These are phyloP conservation scores for Bonia amplexicaulis DNA, from an alignment of 176 grass and related monocot species.

Conservation along the genomic window DNA sequence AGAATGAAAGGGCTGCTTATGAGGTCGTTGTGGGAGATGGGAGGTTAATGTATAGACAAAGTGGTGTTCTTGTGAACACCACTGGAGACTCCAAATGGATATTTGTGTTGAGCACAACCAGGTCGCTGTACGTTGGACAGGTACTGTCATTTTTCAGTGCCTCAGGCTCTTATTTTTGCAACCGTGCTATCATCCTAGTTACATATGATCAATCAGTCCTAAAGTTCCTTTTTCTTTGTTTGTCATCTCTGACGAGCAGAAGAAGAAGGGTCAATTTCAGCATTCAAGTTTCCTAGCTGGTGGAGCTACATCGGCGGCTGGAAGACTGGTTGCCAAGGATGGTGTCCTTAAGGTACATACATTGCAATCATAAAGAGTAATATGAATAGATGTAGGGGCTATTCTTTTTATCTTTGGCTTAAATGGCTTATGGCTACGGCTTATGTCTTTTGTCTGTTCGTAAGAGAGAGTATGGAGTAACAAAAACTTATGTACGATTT, in stretches of 20 bases:
- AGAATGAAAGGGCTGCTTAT: constrained; percentile 57
- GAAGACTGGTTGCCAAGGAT: constrained; percentile 55
- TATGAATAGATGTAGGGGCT: background rate
- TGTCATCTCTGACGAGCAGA: constrained; percentile 32
- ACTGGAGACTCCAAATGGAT: constrained; percentile 74
- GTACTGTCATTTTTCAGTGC: constrained; percentile 17
- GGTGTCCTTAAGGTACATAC: constrained; percentile 48
- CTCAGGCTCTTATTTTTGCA: background rate
- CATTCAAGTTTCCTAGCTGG: constrained; percentile 75
- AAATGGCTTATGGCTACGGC: too few relatives aligned
- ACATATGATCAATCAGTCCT: background rate
- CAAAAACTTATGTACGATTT: too few relatives aligned
- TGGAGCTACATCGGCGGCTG: constrained; percentile 59
- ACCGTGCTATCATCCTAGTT: too few relatives aligned
- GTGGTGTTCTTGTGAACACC: constrained; percentile 35
- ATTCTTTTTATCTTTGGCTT: too few relatives aligned
- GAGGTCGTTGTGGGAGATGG: constrained; percentile 56
- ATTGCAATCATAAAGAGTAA: background rate
- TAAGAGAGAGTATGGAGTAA: too few relatives aligned
- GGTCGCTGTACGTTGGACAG: constrained; percentile 62
- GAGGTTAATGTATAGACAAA: constrained; percentile 50
- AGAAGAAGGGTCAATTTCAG: constrained; percentile 70
- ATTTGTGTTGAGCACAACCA: constrained; percentile 74
- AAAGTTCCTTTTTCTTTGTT: background rate
- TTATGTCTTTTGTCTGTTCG: too few relatives aligned